Evolutionary conservation across 495 filamentous ascomycete species (phyloP).

Genomic region (Staphylotrichum longicolle): DNA sequence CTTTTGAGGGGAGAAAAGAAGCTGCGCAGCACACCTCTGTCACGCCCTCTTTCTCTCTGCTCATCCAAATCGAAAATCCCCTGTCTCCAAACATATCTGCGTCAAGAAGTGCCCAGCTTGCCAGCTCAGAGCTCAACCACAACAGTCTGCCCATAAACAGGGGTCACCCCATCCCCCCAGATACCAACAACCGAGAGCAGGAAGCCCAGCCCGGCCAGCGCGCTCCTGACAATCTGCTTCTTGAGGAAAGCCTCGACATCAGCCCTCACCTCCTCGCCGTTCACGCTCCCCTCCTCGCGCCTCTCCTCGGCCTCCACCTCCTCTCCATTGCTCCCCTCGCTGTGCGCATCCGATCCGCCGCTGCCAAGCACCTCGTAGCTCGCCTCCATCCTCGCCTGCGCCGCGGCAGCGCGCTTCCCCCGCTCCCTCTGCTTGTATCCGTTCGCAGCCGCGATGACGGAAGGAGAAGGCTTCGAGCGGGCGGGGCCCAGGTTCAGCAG

Average conservation of each 20-base stretch:
- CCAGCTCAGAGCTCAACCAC: conserved; percentile 9
- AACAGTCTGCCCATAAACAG: conserved; percentile 18
- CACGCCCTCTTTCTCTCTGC: too few species aligned
- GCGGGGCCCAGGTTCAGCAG: conserved; percentile 46
- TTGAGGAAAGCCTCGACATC: conserved; percentile 65
- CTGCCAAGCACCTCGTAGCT: conserved; percentile 63
- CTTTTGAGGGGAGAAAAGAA: neutral
- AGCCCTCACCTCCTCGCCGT: conserved; percentile 75
- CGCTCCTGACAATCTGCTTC: conserved; percentile 59
- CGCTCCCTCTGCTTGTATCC: conserved; percentile 22
- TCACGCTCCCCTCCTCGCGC: conserved; percentile 48
- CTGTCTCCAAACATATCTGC: too few species aligned
- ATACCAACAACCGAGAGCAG: conserved; percentile 76
- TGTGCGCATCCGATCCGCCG: conserved; percentile 39
- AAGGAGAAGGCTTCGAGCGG: conserved; percentile 17
- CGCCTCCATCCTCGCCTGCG: conserved; percentile 49
- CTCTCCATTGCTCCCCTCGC: conserved; percentile 46
- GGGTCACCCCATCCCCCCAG: conserved; percentile 73
- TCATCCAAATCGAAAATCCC: too few species aligned
- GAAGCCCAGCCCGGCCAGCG: conserved; percentile 64
- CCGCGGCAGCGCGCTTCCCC: conserved; percentile 25
- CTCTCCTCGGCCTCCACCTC: conserved; percentile 40
- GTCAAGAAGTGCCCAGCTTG: neutral
- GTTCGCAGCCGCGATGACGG: conserved; percentile 25
- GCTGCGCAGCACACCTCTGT: neutral